A percentile compares a stretch with the other conserved stretches of the same genome.
These are phyloP conservation scores for Sporothrix brasiliensis DNA, from an alignment of 2,329 filamentous ascomycete species.

Conservation along the genomic window DNA sequence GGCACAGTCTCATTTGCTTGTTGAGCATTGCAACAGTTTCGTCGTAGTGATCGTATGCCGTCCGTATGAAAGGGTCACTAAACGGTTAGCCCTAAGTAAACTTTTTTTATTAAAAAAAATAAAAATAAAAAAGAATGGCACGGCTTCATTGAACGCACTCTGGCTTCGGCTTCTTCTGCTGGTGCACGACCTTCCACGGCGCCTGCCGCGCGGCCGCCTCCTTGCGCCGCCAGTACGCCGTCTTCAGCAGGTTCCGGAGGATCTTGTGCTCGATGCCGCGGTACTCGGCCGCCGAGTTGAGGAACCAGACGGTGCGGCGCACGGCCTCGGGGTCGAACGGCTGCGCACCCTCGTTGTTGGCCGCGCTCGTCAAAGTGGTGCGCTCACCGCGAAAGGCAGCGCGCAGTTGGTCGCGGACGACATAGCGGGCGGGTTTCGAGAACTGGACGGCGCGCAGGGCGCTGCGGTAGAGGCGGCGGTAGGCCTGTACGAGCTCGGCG, in stretches of 20 bases:
- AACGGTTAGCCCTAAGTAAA: background rate
- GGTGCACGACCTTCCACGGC: slow-evolving; percentile 37
- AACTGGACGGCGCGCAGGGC: slow-evolving; percentile 72
- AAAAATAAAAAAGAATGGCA: background rate
- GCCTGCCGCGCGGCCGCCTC: slow-evolving; percentile 37
- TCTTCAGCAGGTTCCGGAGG: slow-evolving; percentile 67
- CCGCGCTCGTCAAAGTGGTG: slow-evolving; percentile 35
- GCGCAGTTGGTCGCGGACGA: slow-evolving; percentile 62
- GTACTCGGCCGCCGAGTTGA: slow-evolving; percentile 64
- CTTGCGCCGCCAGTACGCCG: slow-evolving; percentile 47
- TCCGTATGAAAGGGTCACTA: slow-evolving; percentile 36
- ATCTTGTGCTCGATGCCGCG: slow-evolving; percentile 72
- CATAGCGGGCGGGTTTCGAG: slow-evolving; percentile 67
- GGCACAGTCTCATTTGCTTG: slow-evolving; percentile 68
- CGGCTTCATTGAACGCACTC: background rate
- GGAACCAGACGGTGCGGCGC: slow-evolving; percentile 69
- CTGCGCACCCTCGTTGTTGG: slow-evolving; percentile 37
- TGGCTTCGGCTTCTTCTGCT: slow-evolving; percentile 27
- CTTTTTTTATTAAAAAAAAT: no score
- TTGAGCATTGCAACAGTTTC: slow-evolving; percentile 74
- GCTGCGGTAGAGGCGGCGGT: slow-evolving; percentile 69
- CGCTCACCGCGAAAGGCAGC: slow-evolving; percentile 54
- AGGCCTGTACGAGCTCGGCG: slow-evolving; percentile 62
- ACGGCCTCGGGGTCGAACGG: slow-evolving; percentile 57
- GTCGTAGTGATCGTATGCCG: slow-evolving; percentile 64